These are phyloP conservation scores for Ophiostoma sp. DNA, from an alignment of 2,329 filamentous ascomycete genomes.

Conservation along the genomic window DNA sequence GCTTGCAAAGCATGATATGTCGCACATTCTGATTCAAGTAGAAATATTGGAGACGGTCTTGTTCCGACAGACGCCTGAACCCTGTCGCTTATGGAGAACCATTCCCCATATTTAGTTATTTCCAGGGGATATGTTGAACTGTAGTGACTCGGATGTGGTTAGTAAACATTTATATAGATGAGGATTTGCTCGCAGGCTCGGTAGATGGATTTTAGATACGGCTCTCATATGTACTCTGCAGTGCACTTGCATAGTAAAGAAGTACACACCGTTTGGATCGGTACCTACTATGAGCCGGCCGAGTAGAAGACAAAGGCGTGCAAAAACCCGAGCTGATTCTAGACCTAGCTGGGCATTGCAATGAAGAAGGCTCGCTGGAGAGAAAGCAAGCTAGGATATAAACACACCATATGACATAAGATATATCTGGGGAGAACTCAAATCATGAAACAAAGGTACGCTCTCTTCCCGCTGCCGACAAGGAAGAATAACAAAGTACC, in stretches of 20 bases:
- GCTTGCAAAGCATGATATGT: not conserved
- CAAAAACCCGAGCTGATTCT: not conserved
- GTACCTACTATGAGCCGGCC: not conserved
- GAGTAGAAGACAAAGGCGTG: not conserved
- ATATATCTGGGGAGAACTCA: not conserved
- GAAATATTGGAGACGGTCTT: not conserved
- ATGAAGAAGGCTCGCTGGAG: not conserved
- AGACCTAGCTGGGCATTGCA: not conserved
- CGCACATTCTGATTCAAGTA: not conserved
- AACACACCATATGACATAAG: not conserved
- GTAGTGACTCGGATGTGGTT: constrained; percentile 7
- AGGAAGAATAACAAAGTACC: too few species aligned
- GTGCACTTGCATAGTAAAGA: not conserved
- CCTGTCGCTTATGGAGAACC: not conserved
- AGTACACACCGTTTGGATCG: not conserved
- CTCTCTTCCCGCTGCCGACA: not conserved
- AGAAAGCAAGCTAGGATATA: not conserved
- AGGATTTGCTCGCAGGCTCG: not conserved
- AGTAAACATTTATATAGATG: not conserved
- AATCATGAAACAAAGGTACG: not conserved
- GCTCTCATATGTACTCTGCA: not conserved
- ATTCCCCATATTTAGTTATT: not conserved
- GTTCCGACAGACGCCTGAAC: constrained; percentile 7
- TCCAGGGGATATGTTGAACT: not conserved
- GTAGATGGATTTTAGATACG: not conserved